These are phyloP conservation scores for Cardamine occulta DNA, from an alignment of 345 rosid genomes.

Conservation along the genomic window DNA sequence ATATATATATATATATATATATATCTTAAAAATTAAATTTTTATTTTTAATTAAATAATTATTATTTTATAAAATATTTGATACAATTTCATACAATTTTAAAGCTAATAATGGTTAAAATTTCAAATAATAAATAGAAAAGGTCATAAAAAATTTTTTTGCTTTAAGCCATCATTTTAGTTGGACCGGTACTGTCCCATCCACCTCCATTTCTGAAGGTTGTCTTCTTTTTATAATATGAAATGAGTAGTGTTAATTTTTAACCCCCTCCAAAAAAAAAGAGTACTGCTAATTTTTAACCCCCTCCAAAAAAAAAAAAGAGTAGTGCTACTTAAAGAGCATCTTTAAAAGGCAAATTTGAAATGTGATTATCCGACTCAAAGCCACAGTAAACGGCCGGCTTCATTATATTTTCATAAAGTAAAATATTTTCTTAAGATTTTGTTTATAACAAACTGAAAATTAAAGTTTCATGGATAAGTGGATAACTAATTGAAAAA, in stretches of 20 bases:
- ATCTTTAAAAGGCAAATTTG: constrained; percentile 13
- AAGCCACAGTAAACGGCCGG: background rate
- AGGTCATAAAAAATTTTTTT: too few relatives aligned
- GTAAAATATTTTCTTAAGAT: background rate
- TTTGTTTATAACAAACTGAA: background rate
- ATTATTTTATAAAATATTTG: too few relatives aligned
- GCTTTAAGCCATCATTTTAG: too few relatives aligned
- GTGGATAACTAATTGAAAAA: background rate
- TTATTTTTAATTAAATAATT: too few relatives aligned
- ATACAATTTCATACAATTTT: too few relatives aligned
- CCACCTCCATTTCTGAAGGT: background rate
- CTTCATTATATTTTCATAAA: background rate
- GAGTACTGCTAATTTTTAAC: background rate
- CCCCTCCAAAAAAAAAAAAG: too few relatives aligned
- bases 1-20: too few relatives aligned
- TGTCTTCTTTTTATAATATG: background rate
- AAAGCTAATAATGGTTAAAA: too few relatives aligned
- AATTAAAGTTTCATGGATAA: background rate
- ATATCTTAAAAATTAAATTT: too few relatives aligned
- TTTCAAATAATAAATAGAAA: too few relatives aligned
- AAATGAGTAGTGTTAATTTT: background rate
- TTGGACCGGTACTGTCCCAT: too few relatives aligned
- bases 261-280: too few relatives aligned
- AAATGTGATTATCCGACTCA: constrained; percentile 25
- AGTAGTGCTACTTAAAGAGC: background rate